phyloP scores from a whole-genome alignment of 2,329 filamentous ascomycete genomes.

The Fusarium sp. region DNA sequence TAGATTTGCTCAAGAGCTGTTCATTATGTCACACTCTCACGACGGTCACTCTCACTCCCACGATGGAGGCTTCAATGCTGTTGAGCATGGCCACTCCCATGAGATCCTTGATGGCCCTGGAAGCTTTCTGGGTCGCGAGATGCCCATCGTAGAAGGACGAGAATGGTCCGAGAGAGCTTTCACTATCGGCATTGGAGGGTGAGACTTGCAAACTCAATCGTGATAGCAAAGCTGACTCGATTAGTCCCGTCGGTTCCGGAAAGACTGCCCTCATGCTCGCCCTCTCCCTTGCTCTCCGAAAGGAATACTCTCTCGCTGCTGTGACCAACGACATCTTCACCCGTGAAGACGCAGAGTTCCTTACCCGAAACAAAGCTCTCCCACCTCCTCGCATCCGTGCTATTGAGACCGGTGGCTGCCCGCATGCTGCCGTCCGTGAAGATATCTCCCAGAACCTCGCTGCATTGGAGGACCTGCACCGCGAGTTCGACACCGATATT shows the following conservation, averaged over 20 bases:
- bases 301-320: conserved; percentile 86
- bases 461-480: conserved; percentile 88
- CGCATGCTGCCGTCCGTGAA: conserved; percentile 96
- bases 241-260: conserved; percentile 91
- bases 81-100: conserved; percentile 92
- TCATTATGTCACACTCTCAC: conserved; percentile 61
- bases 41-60: conserved; percentile 69
- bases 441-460: conserved; percentile 95
- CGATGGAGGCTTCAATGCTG: conserved; percentile 61
- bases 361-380: conserved; percentile 86
- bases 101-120: conserved; percentile 95
- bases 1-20: background rate
- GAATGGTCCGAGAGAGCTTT: conserved; percentile 91
- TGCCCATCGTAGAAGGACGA: conserved; percentile 90
- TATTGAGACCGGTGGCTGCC: conserved; percentile 97
- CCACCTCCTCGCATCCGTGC: conserved; percentile 86
- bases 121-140: conserved; percentile 88
- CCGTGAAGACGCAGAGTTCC: conserved; percentile 96
- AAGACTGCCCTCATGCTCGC: conserved; percentile 98
- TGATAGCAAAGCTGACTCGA: background rate
- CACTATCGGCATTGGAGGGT: conserved; percentile 98
- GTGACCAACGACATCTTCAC: conserved; percentile 99
- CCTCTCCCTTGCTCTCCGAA: conserved; percentile 85
- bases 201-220: conserved; percentile 44
- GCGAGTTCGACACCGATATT: conserved; percentile 80